Conservation (phyloP, 371 early-diverging fungal species). For the Haplosporangium sp. region DNA sequence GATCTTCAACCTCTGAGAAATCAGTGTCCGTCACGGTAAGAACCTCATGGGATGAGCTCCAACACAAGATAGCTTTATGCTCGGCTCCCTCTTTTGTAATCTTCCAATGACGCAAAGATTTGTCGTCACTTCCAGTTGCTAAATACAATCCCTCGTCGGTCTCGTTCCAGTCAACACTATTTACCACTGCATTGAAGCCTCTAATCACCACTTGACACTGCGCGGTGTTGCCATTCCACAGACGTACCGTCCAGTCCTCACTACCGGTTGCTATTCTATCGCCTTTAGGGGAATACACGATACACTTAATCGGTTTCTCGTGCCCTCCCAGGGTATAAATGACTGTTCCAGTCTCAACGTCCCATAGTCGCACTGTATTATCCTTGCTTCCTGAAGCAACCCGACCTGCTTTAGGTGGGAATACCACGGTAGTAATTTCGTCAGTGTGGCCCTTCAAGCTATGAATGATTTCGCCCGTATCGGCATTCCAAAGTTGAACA, state of each 20-base stretch:
- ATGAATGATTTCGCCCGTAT: background rate
- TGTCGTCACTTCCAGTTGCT: background rate
- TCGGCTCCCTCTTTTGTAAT: background rate
- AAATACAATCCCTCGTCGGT: background rate
- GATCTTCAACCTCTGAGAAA: too few species aligned
- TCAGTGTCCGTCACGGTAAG: background rate
- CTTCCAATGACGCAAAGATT: background rate
- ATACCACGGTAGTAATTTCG: background rate
- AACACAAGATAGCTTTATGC: background rate
- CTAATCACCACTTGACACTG: background rate
- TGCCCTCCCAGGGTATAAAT: too few species aligned
- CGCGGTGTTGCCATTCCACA: too few species aligned
- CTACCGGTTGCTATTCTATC: too few species aligned
- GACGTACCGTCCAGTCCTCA: too few species aligned
- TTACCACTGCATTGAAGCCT: background rate
- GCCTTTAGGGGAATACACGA: too few species aligned
- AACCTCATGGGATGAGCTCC: slow-evolving; percentile 2
- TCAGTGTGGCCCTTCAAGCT: background rate
- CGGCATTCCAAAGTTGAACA: background rate
- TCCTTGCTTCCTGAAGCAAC: background rate
- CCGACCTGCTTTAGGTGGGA: background rate
- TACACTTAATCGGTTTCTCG: too few species aligned
- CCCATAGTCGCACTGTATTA: background rate
- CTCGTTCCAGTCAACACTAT: background rate
- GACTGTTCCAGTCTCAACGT: background rate